Evolutionary conservation across 192 early-diverging fungal genomes (phyloP).

Genomic region (Mortierella alpina): DNA sequence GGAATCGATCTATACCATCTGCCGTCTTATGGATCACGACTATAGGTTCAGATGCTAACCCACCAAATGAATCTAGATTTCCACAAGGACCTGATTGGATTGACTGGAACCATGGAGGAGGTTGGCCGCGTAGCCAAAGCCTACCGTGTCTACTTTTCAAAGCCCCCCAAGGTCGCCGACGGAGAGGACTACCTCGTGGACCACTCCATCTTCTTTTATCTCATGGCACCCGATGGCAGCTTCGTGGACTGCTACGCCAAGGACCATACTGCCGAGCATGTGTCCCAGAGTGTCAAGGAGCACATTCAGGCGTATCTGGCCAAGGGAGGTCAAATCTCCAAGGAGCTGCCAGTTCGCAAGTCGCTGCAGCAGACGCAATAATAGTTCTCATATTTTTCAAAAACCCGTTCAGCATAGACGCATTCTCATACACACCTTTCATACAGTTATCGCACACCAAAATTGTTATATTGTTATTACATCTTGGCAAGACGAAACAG

Average conservation of each 20-base stretch:
- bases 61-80: conserved; percentile 69
- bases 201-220: conserved; percentile 98
- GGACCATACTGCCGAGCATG: conserved; percentile 74
- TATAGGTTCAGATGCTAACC: neutral
- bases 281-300: conserved; percentile 65
- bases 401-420: neutral
- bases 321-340: conserved; percentile 55
- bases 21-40: neutral
- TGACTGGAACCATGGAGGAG: conserved; percentile 90
- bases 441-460: too few relatives aligned
- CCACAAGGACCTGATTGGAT: conserved; percentile 91
- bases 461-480: too few relatives aligned
- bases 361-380: neutral
- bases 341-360: conserved; percentile 6
- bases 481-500: too few relatives aligned
- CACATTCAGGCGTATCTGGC: conserved; percentile 59
- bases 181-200: conserved; percentile 97
- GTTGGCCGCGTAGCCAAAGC: conserved; percentile 86
- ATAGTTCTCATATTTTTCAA: neutral
- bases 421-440: too few relatives aligned
- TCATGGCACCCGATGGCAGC: conserved; percentile 91
- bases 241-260: conserved; percentile 94
- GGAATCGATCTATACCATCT: neutral
- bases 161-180: conserved; percentile 81
- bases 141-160: conserved; percentile 95